Percentiles rank a stretch among this genome's conserved stretches.
Conservation (phyloP, 2,329 filamentous ascomycete species). For the Aspergillus chevalieri region DNA sequence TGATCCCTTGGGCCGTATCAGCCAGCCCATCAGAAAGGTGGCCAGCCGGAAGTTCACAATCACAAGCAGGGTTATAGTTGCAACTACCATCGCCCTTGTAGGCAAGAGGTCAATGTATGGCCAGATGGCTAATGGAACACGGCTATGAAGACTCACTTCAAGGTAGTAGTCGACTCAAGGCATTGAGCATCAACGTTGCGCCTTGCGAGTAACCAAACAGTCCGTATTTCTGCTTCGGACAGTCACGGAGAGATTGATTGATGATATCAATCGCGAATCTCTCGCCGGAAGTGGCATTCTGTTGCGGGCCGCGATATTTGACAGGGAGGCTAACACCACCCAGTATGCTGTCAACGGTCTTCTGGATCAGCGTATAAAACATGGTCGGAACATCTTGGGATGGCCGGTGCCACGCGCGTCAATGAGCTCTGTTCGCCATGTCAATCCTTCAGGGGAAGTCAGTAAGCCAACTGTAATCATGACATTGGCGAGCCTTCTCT, state of each 20-base stretch:
- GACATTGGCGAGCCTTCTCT: background rate
- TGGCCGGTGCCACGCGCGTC: background rate
- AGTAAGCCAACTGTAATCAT: background rate
- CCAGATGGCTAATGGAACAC: background rate
- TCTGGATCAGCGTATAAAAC: constrained; percentile 2
- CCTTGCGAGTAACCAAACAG: background rate
- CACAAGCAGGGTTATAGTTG: background rate
- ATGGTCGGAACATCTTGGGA: constrained; percentile 1
- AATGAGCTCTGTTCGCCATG: background rate
- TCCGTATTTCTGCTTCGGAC: background rate
- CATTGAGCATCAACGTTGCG: background rate
- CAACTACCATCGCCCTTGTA: background rate
- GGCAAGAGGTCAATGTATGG: background rate
- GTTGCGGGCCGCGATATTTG: background rate
- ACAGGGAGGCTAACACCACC: constrained; percentile 1
- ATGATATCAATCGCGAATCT: background rate
- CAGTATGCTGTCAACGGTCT: background rate
- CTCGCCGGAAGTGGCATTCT: constrained; percentile 1
- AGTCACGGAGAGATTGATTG: background rate
- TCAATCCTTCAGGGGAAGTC: background rate
- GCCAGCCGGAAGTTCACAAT: background rate
- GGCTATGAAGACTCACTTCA: background rate
- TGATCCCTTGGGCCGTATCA: background rate
- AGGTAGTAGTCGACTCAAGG: background rate
- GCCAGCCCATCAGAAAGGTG: background rate